Percentiles rank a stretch among this genome's conserved stretches.
Conservation (phyloP, 2,329 filamentous ascomycete genomes). For the Aspergillus japonicus region DNA sequence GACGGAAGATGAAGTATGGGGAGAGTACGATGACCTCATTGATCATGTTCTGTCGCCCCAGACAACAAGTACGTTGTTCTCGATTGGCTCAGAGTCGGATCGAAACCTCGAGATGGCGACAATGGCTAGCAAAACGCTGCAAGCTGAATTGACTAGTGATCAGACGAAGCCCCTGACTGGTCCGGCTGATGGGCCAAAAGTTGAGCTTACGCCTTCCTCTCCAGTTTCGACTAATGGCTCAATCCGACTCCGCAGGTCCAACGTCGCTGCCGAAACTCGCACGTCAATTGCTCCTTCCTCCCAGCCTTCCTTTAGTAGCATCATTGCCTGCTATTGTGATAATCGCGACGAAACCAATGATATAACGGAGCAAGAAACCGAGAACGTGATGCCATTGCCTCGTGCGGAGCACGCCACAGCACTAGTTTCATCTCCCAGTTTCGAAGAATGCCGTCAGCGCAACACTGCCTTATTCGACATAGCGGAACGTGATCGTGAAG, state of each 20-base stretch:
- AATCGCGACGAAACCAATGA: constrained; percentile 21
- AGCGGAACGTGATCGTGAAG: constrained; percentile 44
- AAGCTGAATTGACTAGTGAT: constrained; percentile 33
- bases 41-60: constrained; percentile 62
- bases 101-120: constrained; percentile 39
- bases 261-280: constrained; percentile 52
- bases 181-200: constrained; percentile 25
- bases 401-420: constrained; percentile 27
- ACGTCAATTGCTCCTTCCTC: constrained; percentile 51
- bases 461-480: constrained; percentile 39
- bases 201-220: constrained; percentile 24
- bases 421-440: constrained; percentile 23
- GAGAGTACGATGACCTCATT: constrained; percentile 87
- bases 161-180: constrained; percentile 9
- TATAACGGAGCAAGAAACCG: constrained; percentile 18
- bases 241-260: constrained; percentile 49
- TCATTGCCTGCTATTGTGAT: constrained; percentile 52
- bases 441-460: constrained; percentile 32
- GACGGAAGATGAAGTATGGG: constrained; percentile 86
- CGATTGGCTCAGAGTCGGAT: constrained; percentile 16
- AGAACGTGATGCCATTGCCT: constrained; percentile 17
- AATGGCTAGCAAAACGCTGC: constrained; percentile 39
- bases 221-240: constrained; percentile 35
- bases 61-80: constrained; percentile 21
- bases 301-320: constrained; percentile 55